Evolutionary conservation across 2,329 filamentous ascomycete genomes (phyloP), one percentile per base, ranked within the genome.

Genomic region (Didymella sp.): DNA sequence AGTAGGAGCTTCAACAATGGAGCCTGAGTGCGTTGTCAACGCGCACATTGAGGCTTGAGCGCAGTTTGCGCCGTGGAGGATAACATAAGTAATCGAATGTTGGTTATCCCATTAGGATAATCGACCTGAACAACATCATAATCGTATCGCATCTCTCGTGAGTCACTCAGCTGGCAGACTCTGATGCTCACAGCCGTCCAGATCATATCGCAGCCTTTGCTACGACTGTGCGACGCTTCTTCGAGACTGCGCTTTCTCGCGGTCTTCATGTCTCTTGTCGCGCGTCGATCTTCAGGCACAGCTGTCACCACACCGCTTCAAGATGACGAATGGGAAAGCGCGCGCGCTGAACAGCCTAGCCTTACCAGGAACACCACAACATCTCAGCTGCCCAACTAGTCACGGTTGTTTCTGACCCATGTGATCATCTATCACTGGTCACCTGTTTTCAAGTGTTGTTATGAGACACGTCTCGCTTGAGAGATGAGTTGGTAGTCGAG

Each of bases 11-110:
- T 70, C 67, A 69, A 68, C 67, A 69, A 52, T 22, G 53, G 59
- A 58, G 60, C 64, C 58, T 37, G 46, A 69, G 66, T 70, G 61
- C 64, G 67, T 66, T 62, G 51, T 70, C 67, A 70, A 70, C 67
- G 61, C 66, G 64, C 63, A 70, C 66, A 38, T 41, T 49, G 58
- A 50, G 58, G 56, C 62, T 59, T 58, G 53, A 55, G 51, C 51
- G 56, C 56, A 44, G 31, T 54, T 31, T 55, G 56, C 51, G 56
- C 51, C 47, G 38, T 55, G 42, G 56, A 51, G 43, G 43, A 31
- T 48, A 59, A 55, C 44, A 55, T 30, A 43, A 54, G 7, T 35
- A 59, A 59, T 55, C 7, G 45, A 53, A 55, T 9, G 33, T 46
- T 50, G 50, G 33, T 47, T 49, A 33, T 58, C 44, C 47, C 24